phyloP scores from a whole-genome alignment of 176 grass and related monocot species.

The Ampelocalamus luodianensis region DNA sequence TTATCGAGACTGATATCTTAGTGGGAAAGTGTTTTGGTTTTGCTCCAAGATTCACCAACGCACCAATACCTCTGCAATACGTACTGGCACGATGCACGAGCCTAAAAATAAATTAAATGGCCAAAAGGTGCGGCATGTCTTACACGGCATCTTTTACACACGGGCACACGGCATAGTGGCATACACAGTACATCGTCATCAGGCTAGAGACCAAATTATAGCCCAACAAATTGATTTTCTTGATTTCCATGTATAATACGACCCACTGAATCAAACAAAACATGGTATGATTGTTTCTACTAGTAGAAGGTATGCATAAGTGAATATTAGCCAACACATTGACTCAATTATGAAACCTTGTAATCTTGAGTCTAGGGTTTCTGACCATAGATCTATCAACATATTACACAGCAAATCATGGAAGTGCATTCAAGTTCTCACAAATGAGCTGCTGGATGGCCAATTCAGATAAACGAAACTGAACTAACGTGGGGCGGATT shows the following conservation, averaged over 20 bases:
- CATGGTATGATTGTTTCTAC: background rate
- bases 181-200: background rate
- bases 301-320: background rate
- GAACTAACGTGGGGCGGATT: background rate
- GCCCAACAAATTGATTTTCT: background rate
- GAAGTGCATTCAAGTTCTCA: constrained; percentile 32
- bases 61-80: background rate
- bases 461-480: background rate
- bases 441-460: constrained; percentile 18
- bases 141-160: background rate
- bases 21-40: no score
- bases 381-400: constrained; percentile 30
- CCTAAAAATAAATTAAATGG: no score
- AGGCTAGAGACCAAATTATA: background rate
- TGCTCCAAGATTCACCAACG: background rate
- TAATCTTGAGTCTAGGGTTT: constrained; percentile 4
- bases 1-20: no score
- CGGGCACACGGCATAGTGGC: background rate
- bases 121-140: no score
- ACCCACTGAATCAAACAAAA: background rate
- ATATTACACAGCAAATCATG: constrained; percentile 41
- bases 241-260: background rate
- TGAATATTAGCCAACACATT: background rate
- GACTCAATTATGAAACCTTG: background rate
- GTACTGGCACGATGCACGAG: background rate